Conservation (phyloP, 164 flowering plant species). For the Kalanchoe fedtschenkoi region DNA sequence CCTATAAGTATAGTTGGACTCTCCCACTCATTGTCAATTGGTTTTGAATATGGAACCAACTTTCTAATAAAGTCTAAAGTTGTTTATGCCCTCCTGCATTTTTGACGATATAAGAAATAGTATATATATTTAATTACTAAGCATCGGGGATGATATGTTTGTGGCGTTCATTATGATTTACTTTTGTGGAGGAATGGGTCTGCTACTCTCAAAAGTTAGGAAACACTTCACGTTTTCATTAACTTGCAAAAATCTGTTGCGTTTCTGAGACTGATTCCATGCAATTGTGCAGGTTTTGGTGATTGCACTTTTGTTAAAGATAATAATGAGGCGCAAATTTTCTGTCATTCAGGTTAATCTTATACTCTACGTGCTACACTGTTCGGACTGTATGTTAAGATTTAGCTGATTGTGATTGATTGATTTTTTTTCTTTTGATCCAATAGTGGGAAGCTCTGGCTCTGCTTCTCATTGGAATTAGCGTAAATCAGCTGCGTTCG, state of each 20-base stretch:
- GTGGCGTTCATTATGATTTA: too few species aligned
- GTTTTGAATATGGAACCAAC: too few species aligned
- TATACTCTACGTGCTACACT: background rate
- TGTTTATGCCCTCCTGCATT: too few species aligned
- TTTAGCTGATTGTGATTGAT: background rate
- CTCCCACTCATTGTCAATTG: too few species aligned
- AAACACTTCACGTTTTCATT: background rate
- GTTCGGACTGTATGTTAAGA: background rate
- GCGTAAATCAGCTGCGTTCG: slow-evolving; percentile 83
- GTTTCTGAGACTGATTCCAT: background rate
- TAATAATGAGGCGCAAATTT: slow-evolving; percentile 81
- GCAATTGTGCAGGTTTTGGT: slow-evolving; percentile 68
- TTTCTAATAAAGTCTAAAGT: too few species aligned
- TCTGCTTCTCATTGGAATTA: slow-evolving; percentile 88
- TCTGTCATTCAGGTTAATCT: slow-evolving; percentile 80
- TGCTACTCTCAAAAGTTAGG: background rate
- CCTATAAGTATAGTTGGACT: too few species aligned
- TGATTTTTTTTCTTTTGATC: background rate
- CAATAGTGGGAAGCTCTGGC: slow-evolving; percentile 99
- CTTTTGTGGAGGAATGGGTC: too few species aligned
- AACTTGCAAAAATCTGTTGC: too few species aligned
- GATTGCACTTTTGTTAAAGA: slow-evolving; percentile 77
- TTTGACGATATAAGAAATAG: too few species aligned
- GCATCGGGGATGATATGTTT: too few species aligned
- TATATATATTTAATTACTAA: too few species aligned